Percentiles rank a stretch among this genome's conserved stretches.
Conservation (phyloP, 2,329 filamentous ascomycete species). For the Diatrype stigma region DNA sequence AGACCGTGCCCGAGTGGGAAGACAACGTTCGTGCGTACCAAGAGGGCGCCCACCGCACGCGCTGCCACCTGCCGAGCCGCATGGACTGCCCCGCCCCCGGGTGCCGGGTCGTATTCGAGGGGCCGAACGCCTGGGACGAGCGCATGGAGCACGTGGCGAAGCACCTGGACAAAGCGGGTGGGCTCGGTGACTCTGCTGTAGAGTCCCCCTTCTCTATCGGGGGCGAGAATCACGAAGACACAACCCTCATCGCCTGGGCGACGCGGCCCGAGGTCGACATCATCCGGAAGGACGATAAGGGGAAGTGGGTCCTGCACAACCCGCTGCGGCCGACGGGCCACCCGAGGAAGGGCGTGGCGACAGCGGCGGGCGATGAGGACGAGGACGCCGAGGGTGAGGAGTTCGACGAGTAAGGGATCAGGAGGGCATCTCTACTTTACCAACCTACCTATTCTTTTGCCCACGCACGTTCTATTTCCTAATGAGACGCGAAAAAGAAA, state of each 20-base stretch:
- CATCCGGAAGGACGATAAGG: conserved; percentile 19
- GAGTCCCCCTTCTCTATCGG: conserved; percentile 25
- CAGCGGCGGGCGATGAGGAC: conserved; percentile 17
- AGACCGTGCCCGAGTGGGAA: conserved; percentile 39
- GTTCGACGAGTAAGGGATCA: conserved; percentile 23
- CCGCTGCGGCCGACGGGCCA: conserved; percentile 20
- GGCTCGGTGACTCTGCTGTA: conserved; percentile 25
- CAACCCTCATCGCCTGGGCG: conserved; percentile 27
- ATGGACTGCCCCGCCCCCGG: conserved; percentile 59
- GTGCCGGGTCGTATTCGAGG: conserved; percentile 59
- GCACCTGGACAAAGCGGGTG: conserved; percentile 65
- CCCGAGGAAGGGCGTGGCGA: conserved; percentile 1
- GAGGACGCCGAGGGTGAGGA: conserved; percentile 28
- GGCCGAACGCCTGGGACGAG: conserved; percentile 67
- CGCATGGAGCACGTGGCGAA: conserved; percentile 83
- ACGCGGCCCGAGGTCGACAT: conserved; percentile 25
- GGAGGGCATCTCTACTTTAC: not conserved
- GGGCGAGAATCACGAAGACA: conserved; percentile 20
- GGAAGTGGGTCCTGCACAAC: conserved; percentile 24
- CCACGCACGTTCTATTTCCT: conserved; percentile 1
- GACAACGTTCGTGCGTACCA: conserved; percentile 53
- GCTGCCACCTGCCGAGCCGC: conserved; percentile 57
- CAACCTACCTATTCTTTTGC: too few relatives aligned
- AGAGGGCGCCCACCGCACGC: conserved; percentile 52
- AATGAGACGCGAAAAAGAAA: not conserved